These are phyloP conservation scores for Diaporthe sp. DNA, from an alignment of 2,329 filamentous ascomycete species.

Conservation along the genomic window DNA sequence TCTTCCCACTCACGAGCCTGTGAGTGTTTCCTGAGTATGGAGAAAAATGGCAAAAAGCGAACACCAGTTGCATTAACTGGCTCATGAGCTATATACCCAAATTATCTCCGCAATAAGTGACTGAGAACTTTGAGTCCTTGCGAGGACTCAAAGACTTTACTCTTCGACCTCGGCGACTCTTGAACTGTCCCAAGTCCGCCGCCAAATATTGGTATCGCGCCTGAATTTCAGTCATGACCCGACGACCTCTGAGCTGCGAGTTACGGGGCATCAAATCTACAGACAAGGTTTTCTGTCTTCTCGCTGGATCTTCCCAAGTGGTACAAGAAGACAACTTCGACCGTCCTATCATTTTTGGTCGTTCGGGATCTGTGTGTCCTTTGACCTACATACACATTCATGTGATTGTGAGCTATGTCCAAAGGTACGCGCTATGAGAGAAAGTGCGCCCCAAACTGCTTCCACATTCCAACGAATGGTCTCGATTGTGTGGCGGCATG, in stretches of 20 bases:
- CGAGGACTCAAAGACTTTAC: not conserved
- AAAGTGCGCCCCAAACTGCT: no score
- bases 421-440: not conserved
- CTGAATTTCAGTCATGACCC: not conserved
- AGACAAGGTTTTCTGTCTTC: not conserved
- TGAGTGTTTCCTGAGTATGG: not conserved
- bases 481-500: no score
- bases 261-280: not conserved
- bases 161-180: not conserved
- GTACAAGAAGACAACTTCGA: not conserved
- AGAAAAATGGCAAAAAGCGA: no score
- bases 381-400: not conserved
- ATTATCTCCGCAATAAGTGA: no score
- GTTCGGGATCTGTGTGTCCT: not conserved
- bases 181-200: not conserved
- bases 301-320: not conserved
- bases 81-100: no score
- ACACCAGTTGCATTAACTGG: no score
- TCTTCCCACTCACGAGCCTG: not conserved
- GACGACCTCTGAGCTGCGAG: not conserved
- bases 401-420: not conserved
- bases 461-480: no score
- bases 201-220: not conserved
- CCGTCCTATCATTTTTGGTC: not conserved
- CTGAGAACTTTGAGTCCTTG: not conserved